Evolutionary conservation across 306 rosid species (phyloP).

Genomic region (Ormosia semicastrata): DNA sequence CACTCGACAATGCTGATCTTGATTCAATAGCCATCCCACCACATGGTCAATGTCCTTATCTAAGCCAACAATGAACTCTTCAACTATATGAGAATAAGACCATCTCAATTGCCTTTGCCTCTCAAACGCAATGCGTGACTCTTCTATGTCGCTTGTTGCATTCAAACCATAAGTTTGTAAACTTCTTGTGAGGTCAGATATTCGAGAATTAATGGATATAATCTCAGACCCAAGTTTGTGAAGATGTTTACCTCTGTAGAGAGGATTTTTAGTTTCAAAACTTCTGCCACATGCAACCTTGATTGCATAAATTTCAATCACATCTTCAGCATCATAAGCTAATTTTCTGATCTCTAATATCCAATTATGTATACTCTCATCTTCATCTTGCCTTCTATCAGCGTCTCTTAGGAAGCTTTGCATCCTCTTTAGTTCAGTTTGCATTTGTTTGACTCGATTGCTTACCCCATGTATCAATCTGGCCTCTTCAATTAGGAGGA

Average conservation of each 20-base stretch:
- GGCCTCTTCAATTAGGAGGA: constrained; percentile 34
- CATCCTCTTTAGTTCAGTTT: constrained; percentile 44
- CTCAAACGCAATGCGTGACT: not conserved
- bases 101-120: constrained; percentile 35
- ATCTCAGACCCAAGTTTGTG: constrained; percentile 36
- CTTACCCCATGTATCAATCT: constrained; percentile 35
- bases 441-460: constrained; percentile 20
- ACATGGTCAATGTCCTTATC: constrained; percentile 31
- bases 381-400: constrained; percentile 36
- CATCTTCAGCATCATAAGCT: constrained; percentile 52
- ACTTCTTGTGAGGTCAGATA: constrained; percentile 35
- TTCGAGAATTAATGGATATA: constrained; percentile 12
- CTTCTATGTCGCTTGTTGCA: constrained; percentile 22
- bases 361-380: constrained; percentile 36
- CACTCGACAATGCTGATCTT: constrained; percentile 10
- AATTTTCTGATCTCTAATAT: constrained; percentile 40
- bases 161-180: constrained; percentile 37
- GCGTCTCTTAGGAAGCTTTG: constrained; percentile 51
- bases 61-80: constrained; percentile 45
- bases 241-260: not conserved
- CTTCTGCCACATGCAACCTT: constrained; percentile 9
- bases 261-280: not conserved
- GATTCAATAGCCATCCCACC: constrained; percentile 26
- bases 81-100: constrained; percentile 48
- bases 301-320: constrained; percentile 45